These are phyloP conservation scores for Lachnellula occidentalis DNA, from an alignment of 2,329 filamentous ascomycete genomes.

Conservation along the genomic window DNA sequence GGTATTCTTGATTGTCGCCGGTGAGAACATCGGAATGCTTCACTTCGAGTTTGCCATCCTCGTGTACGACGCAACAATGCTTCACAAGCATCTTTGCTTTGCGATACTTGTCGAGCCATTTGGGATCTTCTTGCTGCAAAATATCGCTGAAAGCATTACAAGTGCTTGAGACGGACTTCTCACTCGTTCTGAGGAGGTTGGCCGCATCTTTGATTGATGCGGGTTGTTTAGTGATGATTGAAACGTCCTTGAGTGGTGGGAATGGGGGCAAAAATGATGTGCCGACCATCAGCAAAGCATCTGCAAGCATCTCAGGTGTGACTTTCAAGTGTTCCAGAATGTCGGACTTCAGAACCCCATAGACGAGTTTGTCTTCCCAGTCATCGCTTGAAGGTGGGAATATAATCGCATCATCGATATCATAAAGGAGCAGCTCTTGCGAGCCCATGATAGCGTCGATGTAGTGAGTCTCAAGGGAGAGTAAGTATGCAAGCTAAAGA, in stretches of 20 bases:
- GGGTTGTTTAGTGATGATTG: conserved; percentile 46
- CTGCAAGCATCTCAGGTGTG: conserved; percentile 69
- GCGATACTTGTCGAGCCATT: conserved; percentile 81
- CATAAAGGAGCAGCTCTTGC: conserved; percentile 79
- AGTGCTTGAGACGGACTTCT: conserved; percentile 65
- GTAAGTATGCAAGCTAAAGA: conserved; percentile 69
- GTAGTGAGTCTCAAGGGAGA: conserved; percentile 59
- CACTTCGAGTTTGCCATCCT: conserved; percentile 64
- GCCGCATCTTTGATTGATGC: conserved; percentile 67
- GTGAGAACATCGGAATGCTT: conserved; percentile 70
- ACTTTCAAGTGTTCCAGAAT: conserved; percentile 65
- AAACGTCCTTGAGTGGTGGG: conserved; percentile 63
- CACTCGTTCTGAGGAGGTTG: conserved; percentile 66
- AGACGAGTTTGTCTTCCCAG: conserved; percentile 62
- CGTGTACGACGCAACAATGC: conserved; percentile 72
- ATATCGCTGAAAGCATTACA: conserved; percentile 79
- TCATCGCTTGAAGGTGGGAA: conserved; percentile 59
- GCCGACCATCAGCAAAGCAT: conserved; percentile 77
- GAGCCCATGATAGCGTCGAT: conserved; percentile 77
- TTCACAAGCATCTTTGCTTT: conserved; percentile 80
- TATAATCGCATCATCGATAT: conserved; percentile 69
- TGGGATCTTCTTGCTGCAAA: conserved; percentile 60
- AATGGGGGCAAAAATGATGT: conserved; percentile 75
- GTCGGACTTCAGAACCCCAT: conserved; percentile 57
- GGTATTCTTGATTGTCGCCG: conserved; percentile 79